Evolutionary conservation across 148 eudicot species (phyloP).

Genomic region (Suaeda aralocaspica): DNA sequence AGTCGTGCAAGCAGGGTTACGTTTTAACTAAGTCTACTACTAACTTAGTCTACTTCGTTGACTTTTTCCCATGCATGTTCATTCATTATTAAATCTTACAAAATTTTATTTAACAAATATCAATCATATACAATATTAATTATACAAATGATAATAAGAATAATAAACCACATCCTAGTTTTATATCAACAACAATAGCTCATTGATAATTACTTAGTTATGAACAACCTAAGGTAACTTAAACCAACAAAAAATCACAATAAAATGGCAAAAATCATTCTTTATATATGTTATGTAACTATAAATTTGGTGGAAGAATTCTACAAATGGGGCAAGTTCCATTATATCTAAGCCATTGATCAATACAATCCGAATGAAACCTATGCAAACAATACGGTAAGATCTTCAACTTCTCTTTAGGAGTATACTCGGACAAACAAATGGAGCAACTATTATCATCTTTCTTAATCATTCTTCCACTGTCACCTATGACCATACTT

Average conservation of each 20-base stretch:
- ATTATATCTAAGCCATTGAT: slow-evolving; percentile 30
- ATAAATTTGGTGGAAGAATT: slow-evolving; percentile 18
- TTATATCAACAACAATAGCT: too few relatives aligned
- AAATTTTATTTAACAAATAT: neutral
- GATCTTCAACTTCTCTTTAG: slow-evolving; percentile 28
- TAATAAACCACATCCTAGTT: too few relatives aligned
- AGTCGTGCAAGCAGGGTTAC: slow-evolving; percentile 11
- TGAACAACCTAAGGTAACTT: too few relatives aligned
- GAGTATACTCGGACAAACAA: slow-evolving; percentile 27
- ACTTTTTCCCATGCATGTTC: neutral
- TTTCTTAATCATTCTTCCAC: slow-evolving; percentile 27
- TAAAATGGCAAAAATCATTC: too few relatives aligned
- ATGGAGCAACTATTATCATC: slow-evolving; percentile 25
- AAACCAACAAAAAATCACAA: too few relatives aligned
- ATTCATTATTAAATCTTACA: neutral
- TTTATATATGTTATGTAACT: neutral
- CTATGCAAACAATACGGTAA: slow-evolving; percentile 31
- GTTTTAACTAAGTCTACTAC: slow-evolving; percentile 2
- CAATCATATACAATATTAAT: neutral
- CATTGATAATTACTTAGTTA: too few relatives aligned
- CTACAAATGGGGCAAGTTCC: slow-evolving; percentile 34
- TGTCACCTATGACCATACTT: slow-evolving; percentile 21
- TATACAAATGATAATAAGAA: too few relatives aligned
- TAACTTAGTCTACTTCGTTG: neutral
- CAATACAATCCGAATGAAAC: slow-evolving; percentile 30